These are phyloP conservation scores for Neurospora sublineolata DNA, from an alignment of 495 filamentous ascomycete species.

Conservation along the genomic window DNA sequence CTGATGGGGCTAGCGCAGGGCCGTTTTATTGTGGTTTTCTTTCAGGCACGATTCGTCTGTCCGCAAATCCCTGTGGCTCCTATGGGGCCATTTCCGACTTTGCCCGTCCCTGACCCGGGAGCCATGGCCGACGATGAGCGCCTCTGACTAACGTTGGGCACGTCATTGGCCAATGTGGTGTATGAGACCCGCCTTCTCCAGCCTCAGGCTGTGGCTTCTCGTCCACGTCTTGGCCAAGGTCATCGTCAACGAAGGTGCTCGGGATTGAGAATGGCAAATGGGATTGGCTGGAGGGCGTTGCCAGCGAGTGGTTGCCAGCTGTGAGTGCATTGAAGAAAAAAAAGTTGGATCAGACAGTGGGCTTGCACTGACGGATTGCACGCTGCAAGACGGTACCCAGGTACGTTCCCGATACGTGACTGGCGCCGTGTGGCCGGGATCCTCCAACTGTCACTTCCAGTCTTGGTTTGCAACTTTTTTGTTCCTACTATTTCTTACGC, in stretches of 20 bases:
- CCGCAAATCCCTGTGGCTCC: background rate
- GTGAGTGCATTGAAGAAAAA: background rate
- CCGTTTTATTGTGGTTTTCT: background rate
- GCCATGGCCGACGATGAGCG: background rate
- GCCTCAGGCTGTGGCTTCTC: constrained; percentile 18
- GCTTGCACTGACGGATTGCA: background rate
- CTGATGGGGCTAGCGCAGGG: constrained; percentile 3
- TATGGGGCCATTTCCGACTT: constrained; percentile 17
- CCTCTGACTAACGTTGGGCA: constrained; percentile 14
- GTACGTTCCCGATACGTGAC: background rate
- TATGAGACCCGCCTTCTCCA: constrained; percentile 2
- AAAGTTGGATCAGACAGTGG: background rate
- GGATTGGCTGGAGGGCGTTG: background rate
- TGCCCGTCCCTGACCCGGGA: constrained; percentile 7
- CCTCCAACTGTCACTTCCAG: background rate
- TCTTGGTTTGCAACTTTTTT: background rate
- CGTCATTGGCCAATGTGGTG: constrained; percentile 9
- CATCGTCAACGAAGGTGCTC: constrained; percentile 3
- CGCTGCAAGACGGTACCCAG: background rate
- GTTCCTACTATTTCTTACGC: constrained; percentile 3
- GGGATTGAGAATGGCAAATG: background rate
- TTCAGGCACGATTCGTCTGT: background rate
- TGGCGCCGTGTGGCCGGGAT: background rate
- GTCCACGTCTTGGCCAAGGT: constrained; percentile 15
- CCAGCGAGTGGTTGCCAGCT: background rate